Evolutionary conservation across 495 filamentous ascomycete species (phyloP).

Genomic region (Chaetomium tenue): DNA sequence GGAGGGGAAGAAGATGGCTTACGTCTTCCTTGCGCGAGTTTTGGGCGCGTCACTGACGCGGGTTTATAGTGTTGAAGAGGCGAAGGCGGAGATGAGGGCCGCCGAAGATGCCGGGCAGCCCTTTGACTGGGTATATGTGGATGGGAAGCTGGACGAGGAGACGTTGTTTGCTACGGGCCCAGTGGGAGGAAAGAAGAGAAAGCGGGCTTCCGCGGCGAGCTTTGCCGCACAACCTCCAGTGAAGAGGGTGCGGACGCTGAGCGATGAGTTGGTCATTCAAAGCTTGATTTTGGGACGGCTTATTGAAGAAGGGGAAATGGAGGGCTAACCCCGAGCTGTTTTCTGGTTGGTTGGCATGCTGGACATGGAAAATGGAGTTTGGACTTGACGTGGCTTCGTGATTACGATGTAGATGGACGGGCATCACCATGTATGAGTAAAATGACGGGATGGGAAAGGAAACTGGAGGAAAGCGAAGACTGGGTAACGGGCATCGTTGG

Average conservation of each 20-base stretch:
- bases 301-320: conserved; percentile 59
- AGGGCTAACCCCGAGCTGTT: conserved; percentile 8
- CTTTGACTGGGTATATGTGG: conserved; percentile 83
- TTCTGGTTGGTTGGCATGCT: neutral
- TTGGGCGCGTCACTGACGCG: conserved; percentile 69
- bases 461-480: neutral
- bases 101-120: conserved; percentile 46
- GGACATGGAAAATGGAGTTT: neutral
- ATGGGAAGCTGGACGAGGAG: conserved; percentile 44
- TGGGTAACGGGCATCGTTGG: neutral
- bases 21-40: conserved; percentile 71
- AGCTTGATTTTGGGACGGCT: conserved; percentile 84
- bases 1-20: conserved; percentile 57
- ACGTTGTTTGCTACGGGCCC: conserved; percentile 31
- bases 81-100: conserved; percentile 54
- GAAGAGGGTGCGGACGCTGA: conserved; percentile 60
- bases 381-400: neutral
- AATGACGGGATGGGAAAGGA: neutral
- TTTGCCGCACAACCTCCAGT: conserved; percentile 32
- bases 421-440: neutral
- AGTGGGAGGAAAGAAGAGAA: conserved; percentile 42
- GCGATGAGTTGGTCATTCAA: conserved; percentile 87
- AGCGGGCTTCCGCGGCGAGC: conserved; percentile 39
- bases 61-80: conserved; percentile 63
- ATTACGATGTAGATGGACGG: neutral